Conservation (phyloP, 352 stramenopile genomes). For the Pythium dissotocum region DNA sequence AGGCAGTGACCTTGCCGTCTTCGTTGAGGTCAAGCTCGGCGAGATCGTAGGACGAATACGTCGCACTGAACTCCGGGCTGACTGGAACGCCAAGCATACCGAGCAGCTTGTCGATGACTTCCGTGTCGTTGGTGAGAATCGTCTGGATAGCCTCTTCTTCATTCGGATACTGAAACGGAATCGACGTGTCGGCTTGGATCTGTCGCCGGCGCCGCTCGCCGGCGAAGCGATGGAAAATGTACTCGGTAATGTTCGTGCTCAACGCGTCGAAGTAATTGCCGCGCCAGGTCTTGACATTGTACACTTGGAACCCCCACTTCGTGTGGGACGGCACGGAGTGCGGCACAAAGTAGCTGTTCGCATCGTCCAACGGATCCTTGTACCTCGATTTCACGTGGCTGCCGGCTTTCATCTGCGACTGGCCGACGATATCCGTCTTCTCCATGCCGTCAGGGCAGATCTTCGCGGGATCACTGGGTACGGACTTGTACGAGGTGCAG, state of each 20-base stretch:
- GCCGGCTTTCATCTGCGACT: constrained; percentile 53
- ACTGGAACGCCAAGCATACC: constrained; percentile 68
- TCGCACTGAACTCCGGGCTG: constrained; percentile 46
- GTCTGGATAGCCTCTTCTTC: constrained; percentile 44
- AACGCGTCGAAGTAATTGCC: constrained; percentile 95
- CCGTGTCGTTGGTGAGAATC: constrained; percentile 57
- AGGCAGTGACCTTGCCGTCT: constrained; percentile 72
- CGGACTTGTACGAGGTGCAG: constrained; percentile 48
- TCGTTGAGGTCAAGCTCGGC: constrained; percentile 62
- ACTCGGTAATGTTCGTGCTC: constrained; percentile 91
- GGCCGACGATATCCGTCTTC: constrained; percentile 64
- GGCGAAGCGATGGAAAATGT: constrained; percentile 73
- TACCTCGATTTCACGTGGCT: constrained; percentile 84
- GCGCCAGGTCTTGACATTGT: constrained; percentile 92
- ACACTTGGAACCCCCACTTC: constrained; percentile 75
- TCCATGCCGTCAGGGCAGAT: constrained; percentile 56
- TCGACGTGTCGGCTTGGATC: constrained; percentile 39
- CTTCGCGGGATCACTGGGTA: constrained; percentile 32
- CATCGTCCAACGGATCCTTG: constrained; percentile 89
- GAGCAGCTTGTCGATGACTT: constrained; percentile 64
- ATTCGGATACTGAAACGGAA: constrained; percentile 53
- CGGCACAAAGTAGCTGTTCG: constrained; percentile 89
- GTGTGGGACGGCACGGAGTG: constrained; percentile 85
- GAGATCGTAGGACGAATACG: constrained; percentile 76
- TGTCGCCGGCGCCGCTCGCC: constrained; percentile 44